phyloP scores from a whole-genome alignment of 352 stramenopile genomes.

The Globisporangium paddicum region DNA sequence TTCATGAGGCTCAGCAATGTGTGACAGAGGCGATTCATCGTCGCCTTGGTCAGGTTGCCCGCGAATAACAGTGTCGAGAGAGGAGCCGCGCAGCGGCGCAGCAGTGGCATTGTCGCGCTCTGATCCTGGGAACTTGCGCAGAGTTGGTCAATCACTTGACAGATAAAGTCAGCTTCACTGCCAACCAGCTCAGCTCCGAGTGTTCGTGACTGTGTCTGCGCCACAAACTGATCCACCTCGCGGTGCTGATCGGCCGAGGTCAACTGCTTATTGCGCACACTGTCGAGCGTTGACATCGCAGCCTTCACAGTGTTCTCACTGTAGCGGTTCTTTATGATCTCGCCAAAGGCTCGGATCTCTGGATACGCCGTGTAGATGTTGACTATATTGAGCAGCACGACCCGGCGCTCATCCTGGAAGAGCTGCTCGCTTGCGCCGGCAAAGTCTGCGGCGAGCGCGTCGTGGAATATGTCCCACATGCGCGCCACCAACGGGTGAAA shows the following conservation, averaged over 20 bases:
- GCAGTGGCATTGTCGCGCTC: constrained; percentile 24
- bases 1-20: constrained; percentile 60
- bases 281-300: constrained; percentile 26
- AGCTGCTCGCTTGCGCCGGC: constrained; percentile 27
- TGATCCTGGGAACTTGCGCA: constrained; percentile 43
- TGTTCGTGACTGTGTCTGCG: constrained; percentile 5
- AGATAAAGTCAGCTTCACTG: constrained; percentile 18
- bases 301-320: constrained; percentile 22
- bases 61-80: constrained; percentile 36
- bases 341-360: constrained; percentile 36
- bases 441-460: constrained; percentile 35
- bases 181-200: not conserved
- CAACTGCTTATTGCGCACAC: constrained; percentile 33
- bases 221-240: constrained; percentile 48
- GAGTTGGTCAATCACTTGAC: constrained; percentile 43
- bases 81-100: constrained; percentile 35
- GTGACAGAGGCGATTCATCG: constrained; percentile 61
- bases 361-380: constrained; percentile 45
- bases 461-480: constrained; percentile 45
- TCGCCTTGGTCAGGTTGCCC: constrained; percentile 45
- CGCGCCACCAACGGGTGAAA: constrained; percentile 58
- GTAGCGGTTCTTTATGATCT: constrained; percentile 33
- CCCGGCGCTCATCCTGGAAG: constrained; percentile 28
- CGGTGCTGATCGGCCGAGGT: constrained; percentile 45
- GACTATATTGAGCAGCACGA: constrained; percentile 39